Evolutionary conservation across 306 rosid genomes (phyloP), one percentile per base, ranked within the genome.

Genomic region (Prosopis cineraria): DNA sequence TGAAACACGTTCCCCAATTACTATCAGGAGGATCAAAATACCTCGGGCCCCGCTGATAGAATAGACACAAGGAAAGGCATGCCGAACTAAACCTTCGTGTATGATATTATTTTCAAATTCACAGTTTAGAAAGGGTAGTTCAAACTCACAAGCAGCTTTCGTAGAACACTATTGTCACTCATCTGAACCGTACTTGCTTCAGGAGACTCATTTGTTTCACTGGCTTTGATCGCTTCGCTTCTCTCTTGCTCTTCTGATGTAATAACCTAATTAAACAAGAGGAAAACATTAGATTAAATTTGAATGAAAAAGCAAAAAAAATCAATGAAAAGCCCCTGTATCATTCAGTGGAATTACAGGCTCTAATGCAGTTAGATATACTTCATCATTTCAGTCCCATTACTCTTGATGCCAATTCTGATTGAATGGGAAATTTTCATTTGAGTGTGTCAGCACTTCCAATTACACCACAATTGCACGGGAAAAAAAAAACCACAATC

Each of bases 31-130:
- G 96, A 85, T 96, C 99, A 81, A 96, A 96, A 79, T 96, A 96
- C 85, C 99, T 93, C 11, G 98, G 98, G 77, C 97, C 97, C 55
- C 98, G 91, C 97, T 95, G 94, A 74, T 74, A 87, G 75, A 87
- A 86, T 60, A 77, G 44, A 84, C 80, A 84, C 74, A 83, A n/a
- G n/a, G 64, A 86, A 67, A 31, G 37, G 84, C 64, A 78, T 43
- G 86, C 81, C 82, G 85, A 80, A 69, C 84, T 85, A 87, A 81
- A 89, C 84, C 80, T 81, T 78, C 84, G 45, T 48, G 68, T 22
- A 65, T 59, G 50, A 78, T 82, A 66, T 19, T 76, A 85, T 67
- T 77, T 80, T 80, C 88, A 75, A 83, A 77, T 44, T 44, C 62
- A 73, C 74, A 83, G 74, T 84, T 73, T 70, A 83, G 73, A 75